phyloP scores from a whole-genome alignment of 495 filamentous ascomycete genomes.

The Aspergillus panamensis region DNA sequence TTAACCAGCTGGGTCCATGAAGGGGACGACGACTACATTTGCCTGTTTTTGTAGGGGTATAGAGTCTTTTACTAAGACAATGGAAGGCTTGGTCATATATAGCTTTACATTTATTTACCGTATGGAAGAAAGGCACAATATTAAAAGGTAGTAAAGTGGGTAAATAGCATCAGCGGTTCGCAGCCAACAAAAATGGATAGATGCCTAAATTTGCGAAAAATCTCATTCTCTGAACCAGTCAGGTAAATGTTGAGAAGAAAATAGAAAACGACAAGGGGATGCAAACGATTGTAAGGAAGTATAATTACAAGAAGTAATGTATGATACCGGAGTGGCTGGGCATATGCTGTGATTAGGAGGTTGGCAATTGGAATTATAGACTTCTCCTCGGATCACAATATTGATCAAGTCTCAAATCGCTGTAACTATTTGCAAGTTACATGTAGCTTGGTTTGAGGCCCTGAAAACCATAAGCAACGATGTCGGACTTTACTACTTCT shows the following conservation, averaged over 20 bases:
- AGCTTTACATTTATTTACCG: no score
- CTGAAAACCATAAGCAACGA: slow-evolving; percentile 44
- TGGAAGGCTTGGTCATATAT: no score
- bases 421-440: slow-evolving; percentile 20
- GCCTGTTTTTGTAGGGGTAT: no score
- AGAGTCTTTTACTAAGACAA: no score
- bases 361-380: background rate
- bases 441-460: slow-evolving; percentile 46
- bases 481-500: slow-evolving; percentile 44
- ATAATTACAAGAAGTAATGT: slow-evolving; percentile 1
- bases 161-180: background rate
- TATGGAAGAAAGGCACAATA: no score
- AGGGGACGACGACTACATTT: no score
- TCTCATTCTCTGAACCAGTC: slow-evolving; percentile 13
- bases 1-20: no score
- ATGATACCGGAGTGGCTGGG: background rate
- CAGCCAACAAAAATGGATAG: no score
- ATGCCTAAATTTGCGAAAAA: background rate
- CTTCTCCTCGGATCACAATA: no score
- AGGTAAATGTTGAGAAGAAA: slow-evolving; percentile 6
- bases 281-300: background rate
- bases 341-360: background rate
- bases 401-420: background rate
- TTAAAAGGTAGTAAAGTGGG: background rate
- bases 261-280: slow-evolving; percentile 2